phyloP scores from a whole-genome alignment of 805 yeast genomes.

The Starmerella bombi region DNA sequence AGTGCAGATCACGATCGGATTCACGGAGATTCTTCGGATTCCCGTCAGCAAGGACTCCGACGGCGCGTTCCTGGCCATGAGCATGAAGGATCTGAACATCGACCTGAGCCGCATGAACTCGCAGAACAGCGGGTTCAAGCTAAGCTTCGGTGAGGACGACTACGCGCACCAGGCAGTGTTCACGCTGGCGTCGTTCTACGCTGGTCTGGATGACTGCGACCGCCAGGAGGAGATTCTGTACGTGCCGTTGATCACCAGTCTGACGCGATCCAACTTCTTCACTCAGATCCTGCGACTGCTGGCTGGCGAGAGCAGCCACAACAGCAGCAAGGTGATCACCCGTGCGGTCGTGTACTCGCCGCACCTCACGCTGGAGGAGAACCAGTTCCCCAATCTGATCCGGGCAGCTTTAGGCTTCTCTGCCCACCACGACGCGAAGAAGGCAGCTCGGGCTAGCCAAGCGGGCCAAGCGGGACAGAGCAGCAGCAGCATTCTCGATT shows the following conservation, averaged over 20 bases:
- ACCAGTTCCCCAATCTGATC: slow-evolving; percentile 27
- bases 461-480: background rate
- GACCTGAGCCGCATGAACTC: slow-evolving; percentile 31
- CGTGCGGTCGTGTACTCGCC: slow-evolving; percentile 28
- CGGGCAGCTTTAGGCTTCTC: slow-evolving; percentile 15
- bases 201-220: slow-evolving; percentile 26
- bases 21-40: slow-evolving; percentile 25
- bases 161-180: slow-evolving; percentile 32
- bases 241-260: slow-evolving; percentile 28
- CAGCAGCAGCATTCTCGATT: background rate
- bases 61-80: slow-evolving; percentile 19
- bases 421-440: background rate
- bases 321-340: slow-evolving; percentile 23
- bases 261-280: slow-evolving; percentile 28
- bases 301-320: slow-evolving; percentile 18
- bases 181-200: slow-evolving; percentile 26
- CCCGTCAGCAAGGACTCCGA: slow-evolving; percentile 18
- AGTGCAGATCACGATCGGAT: slow-evolving; percentile 27
- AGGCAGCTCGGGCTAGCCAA: background rate
- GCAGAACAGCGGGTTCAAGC: slow-evolving; percentile 30
- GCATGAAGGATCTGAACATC: slow-evolving; percentile 27
- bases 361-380: slow-evolving; percentile 28
- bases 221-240: slow-evolving; percentile 30
- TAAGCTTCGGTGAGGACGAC: slow-evolving; percentile 26
- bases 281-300: slow-evolving; percentile 27